Percentiles rank a stretch among this genome's conserved stretches.
phyloP scores from a whole-genome alignment of 345 rosid genomes.

The Ailanthus altissimus region DNA sequence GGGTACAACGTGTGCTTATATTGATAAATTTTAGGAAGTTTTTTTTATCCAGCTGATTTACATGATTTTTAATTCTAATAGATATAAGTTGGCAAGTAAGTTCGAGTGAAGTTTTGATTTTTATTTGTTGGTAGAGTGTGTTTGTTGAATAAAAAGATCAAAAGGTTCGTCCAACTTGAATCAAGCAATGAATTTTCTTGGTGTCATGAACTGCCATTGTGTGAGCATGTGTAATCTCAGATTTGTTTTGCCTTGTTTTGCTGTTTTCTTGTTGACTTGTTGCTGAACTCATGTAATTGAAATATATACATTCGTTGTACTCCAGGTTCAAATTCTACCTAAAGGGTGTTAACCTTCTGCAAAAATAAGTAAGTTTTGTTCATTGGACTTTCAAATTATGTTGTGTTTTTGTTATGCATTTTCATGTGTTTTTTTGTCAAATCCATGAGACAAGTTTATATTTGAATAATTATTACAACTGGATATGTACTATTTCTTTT shows the following conservation, averaged over 20 bases:
- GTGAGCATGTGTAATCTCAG: slow-evolving; percentile 2
- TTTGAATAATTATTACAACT: not conserved
- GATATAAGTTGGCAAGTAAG: not conserved
- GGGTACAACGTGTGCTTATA: not conserved
- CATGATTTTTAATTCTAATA: not conserved
- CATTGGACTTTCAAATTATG: not conserved
- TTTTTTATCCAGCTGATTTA: not conserved
- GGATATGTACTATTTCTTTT: not conserved
- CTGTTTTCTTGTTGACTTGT: not conserved
- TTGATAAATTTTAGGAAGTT: not conserved
- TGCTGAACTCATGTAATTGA: not conserved
- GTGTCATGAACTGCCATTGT: not conserved
- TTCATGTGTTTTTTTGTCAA: not conserved
- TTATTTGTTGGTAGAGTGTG: not conserved
- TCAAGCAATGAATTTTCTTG: not conserved
- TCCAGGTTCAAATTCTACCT: not conserved
- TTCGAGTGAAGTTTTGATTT: not conserved
- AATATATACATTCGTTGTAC: not conserved
- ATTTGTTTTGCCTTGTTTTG: not conserved
- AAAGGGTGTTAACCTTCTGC: not conserved
- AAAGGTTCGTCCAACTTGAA: slow-evolving; percentile 11
- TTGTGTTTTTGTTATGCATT: not conserved
- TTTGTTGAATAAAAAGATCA: slow-evolving; percentile 1
- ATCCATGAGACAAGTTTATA: not conserved
- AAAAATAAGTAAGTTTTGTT: not conserved